Conservation (phyloP, 2,329 filamentous ascomycete genomes). For the Phaeosphaeriaceae sp. region DNA sequence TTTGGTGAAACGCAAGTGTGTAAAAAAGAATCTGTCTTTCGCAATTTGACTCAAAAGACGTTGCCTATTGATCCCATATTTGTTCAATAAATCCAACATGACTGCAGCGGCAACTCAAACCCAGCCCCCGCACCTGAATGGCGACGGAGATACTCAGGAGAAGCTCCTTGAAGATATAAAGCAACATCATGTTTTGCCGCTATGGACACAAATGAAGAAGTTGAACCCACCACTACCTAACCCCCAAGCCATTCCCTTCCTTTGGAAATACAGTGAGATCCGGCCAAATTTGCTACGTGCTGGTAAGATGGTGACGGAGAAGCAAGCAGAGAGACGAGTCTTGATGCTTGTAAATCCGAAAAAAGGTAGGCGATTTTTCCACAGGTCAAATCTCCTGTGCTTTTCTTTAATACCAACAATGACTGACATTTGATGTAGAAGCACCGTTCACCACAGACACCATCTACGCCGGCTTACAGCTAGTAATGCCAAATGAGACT, state of each 20-base stretch:
- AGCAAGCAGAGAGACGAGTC: slow-evolving; percentile 49
- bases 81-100: too few species aligned
- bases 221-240: slow-evolving; percentile 57
- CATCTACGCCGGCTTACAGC: slow-evolving; percentile 63
- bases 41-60: too few species aligned
- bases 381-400: too few species aligned
- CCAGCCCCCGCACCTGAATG: too few species aligned
- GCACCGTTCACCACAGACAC: slow-evolving; percentile 65
- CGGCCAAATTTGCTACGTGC: slow-evolving; percentile 45
- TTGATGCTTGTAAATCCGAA: slow-evolving; percentile 52
- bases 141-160: too few species aligned
- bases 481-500: slow-evolving; percentile 63
- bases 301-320: slow-evolving; percentile 46
- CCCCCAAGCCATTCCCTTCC: slow-evolving; percentile 49
- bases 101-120: too few species aligned
- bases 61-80: too few species aligned
- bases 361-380: slow-evolving; percentile 24
- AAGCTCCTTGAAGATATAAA: not conserved
- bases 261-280: slow-evolving; percentile 48
- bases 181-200: slow-evolving; percentile 30
- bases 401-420: not conserved
- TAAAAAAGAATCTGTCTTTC: too few species aligned
- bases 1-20: too few species aligned
- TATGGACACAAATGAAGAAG: slow-evolving; percentile 58
- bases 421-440: slow-evolving; percentile 39